A percentile compares a stretch with the other conserved stretches of the same genome.
Conservation (phyloP, 1,284 basidiomycete species). For the Mycosarcoma mackinlayi region DNA sequence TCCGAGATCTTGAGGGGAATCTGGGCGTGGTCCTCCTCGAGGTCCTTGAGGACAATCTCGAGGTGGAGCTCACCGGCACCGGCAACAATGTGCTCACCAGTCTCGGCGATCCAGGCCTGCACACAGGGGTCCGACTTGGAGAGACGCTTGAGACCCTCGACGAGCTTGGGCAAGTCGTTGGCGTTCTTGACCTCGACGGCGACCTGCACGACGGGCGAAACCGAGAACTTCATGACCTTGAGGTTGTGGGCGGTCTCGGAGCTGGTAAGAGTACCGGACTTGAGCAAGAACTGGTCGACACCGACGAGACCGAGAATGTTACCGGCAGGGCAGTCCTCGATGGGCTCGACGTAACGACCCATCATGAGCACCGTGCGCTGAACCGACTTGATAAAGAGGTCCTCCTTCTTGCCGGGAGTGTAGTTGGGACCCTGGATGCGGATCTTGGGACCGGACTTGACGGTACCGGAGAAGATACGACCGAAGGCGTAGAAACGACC, state of each 20-base stretch:
- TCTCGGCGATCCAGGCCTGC: conserved; percentile 91
- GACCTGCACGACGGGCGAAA: conserved; percentile 98
- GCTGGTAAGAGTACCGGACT: conserved; percentile 93
- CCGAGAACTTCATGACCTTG: conserved; percentile 93
- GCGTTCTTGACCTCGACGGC: conserved; percentile 99
- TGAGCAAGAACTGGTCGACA: conserved; percentile 99
- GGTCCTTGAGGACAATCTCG: conserved; percentile 99
- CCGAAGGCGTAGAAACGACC: conserved; percentile 99
- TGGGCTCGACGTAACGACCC: conserved; percentile 98
- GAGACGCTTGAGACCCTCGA: conserved; percentile 99
- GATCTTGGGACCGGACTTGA: conserved; percentile 96
- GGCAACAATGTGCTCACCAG: conserved; percentile 98
- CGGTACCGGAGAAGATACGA: conserved; percentile 99
- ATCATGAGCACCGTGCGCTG: conserved; percentile 99
- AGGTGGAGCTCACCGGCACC: conserved; percentile 99
- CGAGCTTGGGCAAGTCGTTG: conserved; percentile 97
- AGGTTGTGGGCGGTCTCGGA: conserved; percentile 99
- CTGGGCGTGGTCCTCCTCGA: conserved; percentile 99
- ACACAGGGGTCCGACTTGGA: conserved; percentile 99
- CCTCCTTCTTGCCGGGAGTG: conserved; percentile 97
- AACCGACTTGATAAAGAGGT: conserved; percentile 97
- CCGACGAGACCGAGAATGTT: conserved; percentile 99
- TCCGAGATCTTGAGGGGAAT: conserved; percentile 99
- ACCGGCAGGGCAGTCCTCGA: conserved; percentile 98
- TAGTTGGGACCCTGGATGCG: conserved; percentile 99